phyloP scores from a whole-genome alignment of 208 protist genomes.

The Trypanosoma vivax region DNA sequence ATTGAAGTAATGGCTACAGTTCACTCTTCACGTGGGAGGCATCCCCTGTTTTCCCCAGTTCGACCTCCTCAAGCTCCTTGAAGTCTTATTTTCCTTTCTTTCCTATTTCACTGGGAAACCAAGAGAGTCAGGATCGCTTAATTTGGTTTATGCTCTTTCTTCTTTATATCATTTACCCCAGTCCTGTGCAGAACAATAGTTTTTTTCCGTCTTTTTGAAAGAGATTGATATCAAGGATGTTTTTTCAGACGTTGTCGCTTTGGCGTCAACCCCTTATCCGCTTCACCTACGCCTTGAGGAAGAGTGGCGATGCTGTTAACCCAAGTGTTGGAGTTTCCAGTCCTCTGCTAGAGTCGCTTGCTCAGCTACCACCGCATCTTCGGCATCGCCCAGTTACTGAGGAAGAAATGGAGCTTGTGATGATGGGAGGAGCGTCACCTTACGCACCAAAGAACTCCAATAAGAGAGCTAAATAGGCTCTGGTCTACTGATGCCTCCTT shows the following conservation, averaged over 20 bases:
- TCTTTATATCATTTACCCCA: slow-evolving; percentile 9
- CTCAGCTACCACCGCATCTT: slow-evolving; percentile 54
- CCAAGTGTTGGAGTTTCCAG: background rate
- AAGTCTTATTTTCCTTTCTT: slow-evolving; percentile 3
- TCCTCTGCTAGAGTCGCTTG: slow-evolving; percentile 38
- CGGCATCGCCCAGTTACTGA: slow-evolving; percentile 56
- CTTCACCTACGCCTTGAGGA: slow-evolving; percentile 57
- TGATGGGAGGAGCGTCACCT: slow-evolving; percentile 68
- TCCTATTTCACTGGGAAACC: background rate
- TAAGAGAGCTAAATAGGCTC: slow-evolving; percentile 50
- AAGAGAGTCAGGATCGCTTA: background rate
- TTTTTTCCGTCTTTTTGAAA: background rate
- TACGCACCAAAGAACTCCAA: slow-evolving; percentile 71
- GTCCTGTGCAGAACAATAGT: background rate
- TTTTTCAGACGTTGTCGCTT: slow-evolving; percentile 19
- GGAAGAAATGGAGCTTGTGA: slow-evolving; percentile 64
- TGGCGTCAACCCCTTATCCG: slow-evolving; percentile 55
- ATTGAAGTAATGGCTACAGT: no score
- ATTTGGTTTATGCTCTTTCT: slow-evolving; percentile 16
- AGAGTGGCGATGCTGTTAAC: slow-evolving; percentile 32
- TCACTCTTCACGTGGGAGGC: no score
- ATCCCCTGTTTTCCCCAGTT: no score
- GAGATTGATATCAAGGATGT: no score
- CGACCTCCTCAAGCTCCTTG: background rate
- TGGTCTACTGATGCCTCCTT: background rate